A percentile compares a stretch with the other conserved stretches of the same genome.
Evolutionary conservation across 2,329 filamentous ascomycete genomes (phyloP).

Genomic region (Dryadomyces quercus-mongolicae): DNA sequence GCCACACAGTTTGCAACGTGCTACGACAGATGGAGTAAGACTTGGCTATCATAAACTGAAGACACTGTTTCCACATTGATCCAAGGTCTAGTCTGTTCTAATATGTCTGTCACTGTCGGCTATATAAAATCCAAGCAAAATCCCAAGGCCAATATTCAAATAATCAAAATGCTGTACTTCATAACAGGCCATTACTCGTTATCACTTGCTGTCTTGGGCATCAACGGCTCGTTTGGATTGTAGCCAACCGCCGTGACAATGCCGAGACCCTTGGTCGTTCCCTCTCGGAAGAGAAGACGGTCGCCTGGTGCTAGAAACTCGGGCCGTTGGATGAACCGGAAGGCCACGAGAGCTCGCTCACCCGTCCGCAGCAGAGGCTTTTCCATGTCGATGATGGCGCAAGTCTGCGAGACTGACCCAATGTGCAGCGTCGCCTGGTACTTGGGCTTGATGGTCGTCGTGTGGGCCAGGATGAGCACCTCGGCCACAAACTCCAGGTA

Average conservation of each 20-base stretch:
- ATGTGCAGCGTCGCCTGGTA: slow-evolving; percentile 99
- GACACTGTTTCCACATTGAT: not conserved
- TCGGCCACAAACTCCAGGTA: slow-evolving; percentile 69
- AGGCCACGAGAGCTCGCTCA: slow-evolving; percentile 86
- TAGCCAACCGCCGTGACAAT: slow-evolving; percentile 91
- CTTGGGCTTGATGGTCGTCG: slow-evolving; percentile 90
- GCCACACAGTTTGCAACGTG: not conserved
- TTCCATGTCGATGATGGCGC: slow-evolving; percentile 94
- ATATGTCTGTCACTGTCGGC: too few species aligned
- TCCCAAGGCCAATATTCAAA: not conserved
- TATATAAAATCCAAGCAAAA: not conserved
- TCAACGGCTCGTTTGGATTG: slow-evolving; percentile 46
- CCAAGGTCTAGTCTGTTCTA: too few species aligned
- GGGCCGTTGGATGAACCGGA: slow-evolving; percentile 85
- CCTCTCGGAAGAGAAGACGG: slow-evolving; percentile 83
- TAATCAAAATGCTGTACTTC: not conserved
- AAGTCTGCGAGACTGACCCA: slow-evolving; percentile 88
- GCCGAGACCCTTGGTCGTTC: slow-evolving; percentile 85
- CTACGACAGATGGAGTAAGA: not conserved
- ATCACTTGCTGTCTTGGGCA: slow-evolving; percentile 3
- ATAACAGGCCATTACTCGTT: too few species aligned
- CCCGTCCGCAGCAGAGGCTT: slow-evolving; percentile 90
- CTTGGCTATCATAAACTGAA: not conserved
- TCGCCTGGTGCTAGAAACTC: slow-evolving; percentile 88
- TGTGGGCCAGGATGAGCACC: slow-evolving; percentile 88